These are phyloP conservation scores for Starmera pachycereana DNA, from an alignment of 805 yeast genomes.

Conservation along the genomic window DNA sequence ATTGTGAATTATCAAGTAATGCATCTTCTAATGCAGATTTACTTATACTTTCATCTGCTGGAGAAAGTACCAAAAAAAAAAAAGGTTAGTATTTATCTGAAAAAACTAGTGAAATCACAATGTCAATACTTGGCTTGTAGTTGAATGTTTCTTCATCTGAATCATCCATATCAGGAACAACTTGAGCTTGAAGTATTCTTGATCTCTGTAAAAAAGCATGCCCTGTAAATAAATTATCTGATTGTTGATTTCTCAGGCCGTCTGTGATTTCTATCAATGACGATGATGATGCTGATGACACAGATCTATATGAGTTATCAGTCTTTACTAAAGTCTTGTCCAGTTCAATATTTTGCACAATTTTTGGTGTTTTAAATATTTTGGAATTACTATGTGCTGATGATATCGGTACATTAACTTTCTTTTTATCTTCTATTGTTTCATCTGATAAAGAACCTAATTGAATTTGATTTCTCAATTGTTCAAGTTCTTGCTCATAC, in stretches of 20 bases:
- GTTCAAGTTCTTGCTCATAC: conserved; percentile 18
- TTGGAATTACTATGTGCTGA: too few relatives aligned
- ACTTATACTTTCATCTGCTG: conserved; percentile 22
- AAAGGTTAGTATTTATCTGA: conserved; percentile 3
- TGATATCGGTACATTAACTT: too few relatives aligned
- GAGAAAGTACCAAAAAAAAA: too few relatives aligned
- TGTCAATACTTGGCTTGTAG: conserved; percentile 24
- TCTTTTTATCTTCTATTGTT: conserved; percentile 1
- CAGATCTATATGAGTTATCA: too few relatives aligned
- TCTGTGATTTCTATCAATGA: too few relatives aligned
- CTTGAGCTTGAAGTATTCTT: conserved; percentile 12
- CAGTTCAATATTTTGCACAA: too few relatives aligned
- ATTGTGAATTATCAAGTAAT: conserved; percentile 24
- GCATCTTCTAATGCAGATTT: conserved; percentile 34
- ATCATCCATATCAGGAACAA: conserved; percentile 4
- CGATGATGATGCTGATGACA: too few relatives aligned
- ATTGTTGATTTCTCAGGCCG: too few relatives aligned
- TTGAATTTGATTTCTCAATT: conserved; percentile 13
- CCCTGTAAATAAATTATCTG: conserved; percentile 3
- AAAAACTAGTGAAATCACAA: too few relatives aligned
- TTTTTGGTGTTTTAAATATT: too few relatives aligned
- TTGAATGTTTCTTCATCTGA: conserved; percentile 3
- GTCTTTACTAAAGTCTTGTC: too few relatives aligned
- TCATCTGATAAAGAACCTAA: conserved; percentile 10
- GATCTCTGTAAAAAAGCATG: conserved; percentile 17